Percentiles rank a stretch among this genome's conserved stretches.
Evolutionary conservation across 2,329 filamentous ascomycete species (phyloP).

Genomic region (Cladophialophora exuberans): DNA sequence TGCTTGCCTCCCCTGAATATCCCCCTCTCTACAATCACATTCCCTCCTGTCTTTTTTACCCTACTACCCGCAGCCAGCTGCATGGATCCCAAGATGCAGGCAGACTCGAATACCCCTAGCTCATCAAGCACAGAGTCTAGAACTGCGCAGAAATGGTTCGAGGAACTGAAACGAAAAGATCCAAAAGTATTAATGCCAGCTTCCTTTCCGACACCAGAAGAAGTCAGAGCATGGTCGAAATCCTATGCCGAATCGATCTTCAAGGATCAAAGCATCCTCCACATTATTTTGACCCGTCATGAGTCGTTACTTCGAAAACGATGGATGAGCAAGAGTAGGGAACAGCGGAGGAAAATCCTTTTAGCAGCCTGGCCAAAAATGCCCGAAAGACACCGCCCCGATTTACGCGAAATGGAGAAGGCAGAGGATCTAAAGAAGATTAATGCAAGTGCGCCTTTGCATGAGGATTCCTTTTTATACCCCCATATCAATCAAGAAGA

Average conservation of each 20-base stretch:
- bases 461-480: conserved; percentile 47
- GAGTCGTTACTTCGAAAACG: conserved; percentile 56
- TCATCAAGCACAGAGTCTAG: no score
- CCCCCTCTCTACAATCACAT: no score
- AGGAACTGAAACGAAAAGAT: neutral
- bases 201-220: conserved; percentile 4
- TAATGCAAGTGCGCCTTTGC: neutral
- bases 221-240: conserved; percentile 23
- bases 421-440: neutral
- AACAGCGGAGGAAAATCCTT: conserved; percentile 52
- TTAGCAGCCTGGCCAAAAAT: conserved; percentile 56
- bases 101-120: no score
- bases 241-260: conserved; percentile 40
- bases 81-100: no score
- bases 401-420: conserved; percentile 46
- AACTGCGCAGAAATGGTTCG: conserved; percentile 4
- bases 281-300: conserved; percentile 53
- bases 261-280: conserved; percentile 40
- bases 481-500: conserved; percentile 64
- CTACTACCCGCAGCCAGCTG: no score
- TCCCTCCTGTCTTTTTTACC: no score
- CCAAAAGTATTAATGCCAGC: conserved; percentile 2
- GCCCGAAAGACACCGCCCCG: conserved; percentile 54
- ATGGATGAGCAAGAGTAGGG: conserved; percentile 58
- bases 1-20: no score